Percentiles rank a stretch among this genome's conserved stretches.
These are phyloP conservation scores for Strigomonas culicis DNA, from an alignment of 208 protist genomes.

Conservation along the genomic window DNA sequence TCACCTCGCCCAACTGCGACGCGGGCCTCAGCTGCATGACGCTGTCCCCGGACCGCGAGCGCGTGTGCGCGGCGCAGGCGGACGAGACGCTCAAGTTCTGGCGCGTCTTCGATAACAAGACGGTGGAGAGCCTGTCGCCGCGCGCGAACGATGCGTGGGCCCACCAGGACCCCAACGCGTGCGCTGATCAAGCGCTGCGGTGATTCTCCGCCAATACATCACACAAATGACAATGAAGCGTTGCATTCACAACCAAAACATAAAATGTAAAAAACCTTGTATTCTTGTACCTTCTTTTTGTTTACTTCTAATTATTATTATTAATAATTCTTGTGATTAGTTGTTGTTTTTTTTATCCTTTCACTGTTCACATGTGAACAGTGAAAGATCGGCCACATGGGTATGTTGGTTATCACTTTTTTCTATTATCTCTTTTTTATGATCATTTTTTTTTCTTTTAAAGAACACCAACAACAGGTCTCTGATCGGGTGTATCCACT, in stretches of 20 bases:
- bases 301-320: constrained; percentile 1
- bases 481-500: no score
- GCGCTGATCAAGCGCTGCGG: constrained; percentile 10
- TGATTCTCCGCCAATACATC: constrained; percentile 4
- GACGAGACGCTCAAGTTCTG: constrained; percentile 87
- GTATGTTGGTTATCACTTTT: no score
- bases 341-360: no score
- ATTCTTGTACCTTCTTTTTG: not conserved
- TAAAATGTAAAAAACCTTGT: not conserved
- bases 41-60: constrained; percentile 54
- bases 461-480: no score
- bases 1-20: constrained; percentile 45
- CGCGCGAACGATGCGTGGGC: not conserved
- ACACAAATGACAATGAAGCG: not conserved
- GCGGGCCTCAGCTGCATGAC: constrained; percentile 56
- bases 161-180: not conserved
- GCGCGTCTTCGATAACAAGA: constrained; percentile 47
- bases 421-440: constrained; percentile 5
- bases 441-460: not conserved
- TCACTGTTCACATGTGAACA: no score
- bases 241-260: not conserved
- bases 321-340: not conserved
- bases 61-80: constrained; percentile 66
- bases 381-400: no score
- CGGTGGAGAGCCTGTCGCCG: not conserved